Conservation (phyloP, 257 asterid species). For the Fraxinus pennsylvanica region DNA sequence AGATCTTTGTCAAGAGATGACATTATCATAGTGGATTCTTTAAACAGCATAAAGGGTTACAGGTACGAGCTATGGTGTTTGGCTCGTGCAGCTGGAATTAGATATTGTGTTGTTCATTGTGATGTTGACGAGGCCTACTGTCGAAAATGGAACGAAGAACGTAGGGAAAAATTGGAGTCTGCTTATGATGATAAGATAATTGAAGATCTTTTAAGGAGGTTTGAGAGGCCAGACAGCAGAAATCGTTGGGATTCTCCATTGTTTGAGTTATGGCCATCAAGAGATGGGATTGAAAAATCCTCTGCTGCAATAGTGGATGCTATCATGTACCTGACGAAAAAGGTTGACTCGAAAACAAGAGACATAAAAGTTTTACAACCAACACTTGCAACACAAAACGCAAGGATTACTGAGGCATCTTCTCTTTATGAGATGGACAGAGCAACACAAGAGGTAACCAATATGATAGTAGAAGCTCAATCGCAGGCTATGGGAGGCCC, state of each 20-base stretch:
- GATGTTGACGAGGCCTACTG: constrained; percentile 61
- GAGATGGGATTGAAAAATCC: constrained; percentile 62
- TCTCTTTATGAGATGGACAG: constrained; percentile 88
- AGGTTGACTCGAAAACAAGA: constrained; percentile 76
- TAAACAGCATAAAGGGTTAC: constrained; percentile 95
- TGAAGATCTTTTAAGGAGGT: constrained; percentile 81
- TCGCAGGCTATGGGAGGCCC: constrained; percentile 79
- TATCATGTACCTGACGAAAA: constrained; percentile 73
- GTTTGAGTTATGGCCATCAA: constrained; percentile 76
- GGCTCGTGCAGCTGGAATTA: constrained; percentile 92
- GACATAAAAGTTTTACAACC: constrained; percentile 87
- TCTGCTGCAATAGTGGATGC: constrained; percentile 69
- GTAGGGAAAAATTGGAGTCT: constrained; percentile 48
- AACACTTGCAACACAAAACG: constrained; percentile 84
- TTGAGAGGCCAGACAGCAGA: constrained; percentile 87
- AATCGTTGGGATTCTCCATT: constrained; percentile 98
- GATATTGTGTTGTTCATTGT: constrained; percentile 85
- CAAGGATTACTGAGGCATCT: constrained; percentile 62
- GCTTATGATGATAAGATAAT: constrained; percentile 64
- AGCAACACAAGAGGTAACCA: constrained; percentile 84
- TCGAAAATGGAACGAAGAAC: constrained; percentile 75
- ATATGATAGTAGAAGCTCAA: constrained; percentile 77
- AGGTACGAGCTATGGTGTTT: constrained; percentile 97
- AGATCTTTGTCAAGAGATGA: constrained; percentile 76
- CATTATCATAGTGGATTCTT: constrained; percentile 79